Conservation (phyloP, 129 eudicot genomes). For the Arctium lappa region DNA sequence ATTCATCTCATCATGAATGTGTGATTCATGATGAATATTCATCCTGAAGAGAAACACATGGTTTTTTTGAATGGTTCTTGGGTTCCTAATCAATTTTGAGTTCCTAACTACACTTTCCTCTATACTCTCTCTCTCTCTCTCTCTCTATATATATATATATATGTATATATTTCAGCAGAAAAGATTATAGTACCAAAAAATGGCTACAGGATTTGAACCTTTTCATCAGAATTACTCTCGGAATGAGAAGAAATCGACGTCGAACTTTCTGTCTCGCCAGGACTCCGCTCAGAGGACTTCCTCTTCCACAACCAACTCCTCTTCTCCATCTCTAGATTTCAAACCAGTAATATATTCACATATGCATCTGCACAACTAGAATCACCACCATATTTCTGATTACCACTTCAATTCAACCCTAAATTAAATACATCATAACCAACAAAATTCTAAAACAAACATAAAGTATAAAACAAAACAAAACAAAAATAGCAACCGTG, state of each 20-base stretch:
- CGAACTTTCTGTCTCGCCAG: conserved; percentile 87
- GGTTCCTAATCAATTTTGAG: no score
- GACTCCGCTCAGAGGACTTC: conserved; percentile 67
- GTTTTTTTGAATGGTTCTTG: no score
- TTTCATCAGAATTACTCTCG: conserved; percentile 79
- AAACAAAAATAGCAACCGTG: neutral
- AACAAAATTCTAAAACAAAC: neutral
- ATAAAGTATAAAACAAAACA: neutral
- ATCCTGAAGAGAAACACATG: no score
- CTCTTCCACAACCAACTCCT: conserved; percentile 92
- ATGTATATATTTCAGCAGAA: neutral
- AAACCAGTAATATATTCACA: neutral
- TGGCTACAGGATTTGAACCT: conserved; percentile 34
- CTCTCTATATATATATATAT: no score
- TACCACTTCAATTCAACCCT: neutral
- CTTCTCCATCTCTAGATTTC: conserved; percentile 52
- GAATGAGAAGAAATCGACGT: conserved; percentile 84
- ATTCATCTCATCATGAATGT: no score
- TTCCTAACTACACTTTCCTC: no score
- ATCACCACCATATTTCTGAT: neutral
- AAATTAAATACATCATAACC: neutral
- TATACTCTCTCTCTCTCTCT: no score
- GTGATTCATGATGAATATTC: no score
- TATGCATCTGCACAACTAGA: conserved; percentile 10
- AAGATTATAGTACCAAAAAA: neutral